Percentiles rank a stretch among this genome's conserved stretches.
Evolutionary conservation across 2,329 filamentous ascomycete genomes (phyloP).

Genomic region (Penicillium sp.): DNA sequence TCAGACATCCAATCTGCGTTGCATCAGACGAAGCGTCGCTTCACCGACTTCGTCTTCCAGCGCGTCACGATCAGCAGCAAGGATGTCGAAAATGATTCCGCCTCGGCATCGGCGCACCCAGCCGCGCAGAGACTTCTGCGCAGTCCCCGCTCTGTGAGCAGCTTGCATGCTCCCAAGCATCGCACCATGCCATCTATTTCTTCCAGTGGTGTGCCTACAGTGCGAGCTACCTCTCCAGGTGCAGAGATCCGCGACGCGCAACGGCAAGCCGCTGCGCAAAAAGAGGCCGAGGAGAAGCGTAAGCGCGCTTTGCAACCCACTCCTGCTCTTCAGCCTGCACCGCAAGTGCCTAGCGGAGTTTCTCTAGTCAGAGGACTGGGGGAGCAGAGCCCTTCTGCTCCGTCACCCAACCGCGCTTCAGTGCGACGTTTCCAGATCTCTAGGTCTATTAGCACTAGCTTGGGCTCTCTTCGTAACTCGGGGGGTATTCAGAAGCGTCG

Average conservation of each 20-base stretch:
- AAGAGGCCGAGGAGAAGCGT: constrained; percentile 30
- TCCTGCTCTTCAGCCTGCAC: constrained; percentile 6
- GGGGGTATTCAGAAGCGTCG: constrained; percentile 38
- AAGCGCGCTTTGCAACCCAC: constrained; percentile 24
- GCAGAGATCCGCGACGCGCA: constrained; percentile 38
- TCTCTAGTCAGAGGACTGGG: background rate
- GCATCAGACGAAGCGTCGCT: constrained; percentile 46
- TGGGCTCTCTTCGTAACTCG: constrained; percentile 22
- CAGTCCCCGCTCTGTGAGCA: constrained; percentile 36
- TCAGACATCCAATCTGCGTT: constrained; percentile 45
- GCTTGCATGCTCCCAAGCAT: constrained; percentile 20
- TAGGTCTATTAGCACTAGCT: constrained; percentile 27
- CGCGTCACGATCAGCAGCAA: constrained; percentile 32
- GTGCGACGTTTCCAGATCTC: constrained; percentile 42
- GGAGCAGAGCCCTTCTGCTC: constrained; percentile 1
- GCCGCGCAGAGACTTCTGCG: constrained; percentile 26
- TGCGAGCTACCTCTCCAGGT: constrained; percentile 42
- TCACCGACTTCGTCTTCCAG: constrained; percentile 47
- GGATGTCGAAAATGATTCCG: constrained; percentile 14
- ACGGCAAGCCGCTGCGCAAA: constrained; percentile 26
- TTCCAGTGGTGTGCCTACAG: constrained; percentile 33
- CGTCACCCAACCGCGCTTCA: constrained; percentile 20
- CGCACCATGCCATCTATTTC: constrained; percentile 11
- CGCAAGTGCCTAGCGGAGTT: background rate
- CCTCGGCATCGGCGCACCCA: constrained; percentile 15